Base-by-base conservation (phyloP, 2,329 filamentous ascomycete species). In the Bimuria novae-zelandiae region DNA sequence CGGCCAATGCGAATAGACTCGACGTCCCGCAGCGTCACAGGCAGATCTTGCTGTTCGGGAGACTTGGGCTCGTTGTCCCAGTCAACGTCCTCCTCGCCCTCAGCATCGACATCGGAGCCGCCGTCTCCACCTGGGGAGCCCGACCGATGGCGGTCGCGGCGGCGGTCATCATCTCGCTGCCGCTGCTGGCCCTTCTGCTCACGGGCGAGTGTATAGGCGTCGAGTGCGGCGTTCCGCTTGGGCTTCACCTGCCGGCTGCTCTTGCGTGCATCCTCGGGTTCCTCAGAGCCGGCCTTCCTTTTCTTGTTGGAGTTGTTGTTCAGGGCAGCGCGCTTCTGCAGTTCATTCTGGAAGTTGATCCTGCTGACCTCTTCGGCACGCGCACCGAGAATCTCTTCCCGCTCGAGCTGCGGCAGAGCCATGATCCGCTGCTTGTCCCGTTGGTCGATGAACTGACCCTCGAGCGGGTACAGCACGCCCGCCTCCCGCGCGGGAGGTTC, bases 371-470 rank as follows among this genome's bases (percentile, higher is more conserved):
- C 87, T 64, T 90, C 86, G 30, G 89, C 88, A 60, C 94, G 90
- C 62, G 96, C 90, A 17, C 92, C 93, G 6, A 99, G 83, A 39
- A 96, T 87, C 70, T 91, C 86, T 74, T 99, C 94, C 57, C 93
- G 89, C 69, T 96, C 87, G 46, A 97, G 87, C 77, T 97, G 92
- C 25, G 92, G 88, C 83, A 97, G 86, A 51, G 81, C 84, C 82
- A 94, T 87, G 57, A 99, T 94, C 46, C 89, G 62, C 8, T 72
- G 69, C 63, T 76, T 79, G 60, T 80, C 80, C 59, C 79, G 78
- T 53, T 77, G 78, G 65, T 85, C 82, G 55, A 83, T 80, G 71
- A 85, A 89, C 67, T 94, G 87, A 63, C 93, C 92, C 60, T 99
- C 94, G 57, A 96, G 83, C 0, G 93, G 92, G 69, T 95, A 94